A percentile compares a stretch with the other conserved stretches of the same genome.
Conservation (phyloP, 768 basidiomycete genomes). For the Pisolithus tinctorius region DNA sequence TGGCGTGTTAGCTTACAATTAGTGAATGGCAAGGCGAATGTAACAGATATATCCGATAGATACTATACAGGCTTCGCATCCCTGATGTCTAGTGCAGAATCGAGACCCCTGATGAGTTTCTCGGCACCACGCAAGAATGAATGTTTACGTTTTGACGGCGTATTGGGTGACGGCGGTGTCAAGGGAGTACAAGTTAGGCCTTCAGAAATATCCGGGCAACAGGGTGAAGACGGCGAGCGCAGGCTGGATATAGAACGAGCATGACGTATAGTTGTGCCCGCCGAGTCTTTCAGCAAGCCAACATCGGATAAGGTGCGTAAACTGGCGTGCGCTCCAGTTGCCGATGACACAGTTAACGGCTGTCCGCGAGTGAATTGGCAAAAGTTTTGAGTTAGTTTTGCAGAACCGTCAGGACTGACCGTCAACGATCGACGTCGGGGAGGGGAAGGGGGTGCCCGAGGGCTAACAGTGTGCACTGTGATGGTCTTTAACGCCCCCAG, state of each 20-base stretch:
- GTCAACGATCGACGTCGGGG: conserved; percentile 23
- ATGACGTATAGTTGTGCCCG: conserved; percentile 13
- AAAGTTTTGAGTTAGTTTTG: conserved; percentile 5
- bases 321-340: not conserved
- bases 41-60: not conserved
- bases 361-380: conserved; percentile 1
- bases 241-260: conserved; percentile 22
- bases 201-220: conserved; percentile 8
- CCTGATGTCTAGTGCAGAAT: not conserved
- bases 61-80: not conserved
- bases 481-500: conserved; percentile 7
- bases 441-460: not conserved
- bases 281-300: not conserved
- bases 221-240: conserved; percentile 7
- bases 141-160: not conserved
- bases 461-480: conserved; percentile 16
- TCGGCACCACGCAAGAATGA: not conserved
- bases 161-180: not conserved
- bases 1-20: too few species aligned
- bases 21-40: too few species aligned
- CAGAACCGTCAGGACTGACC: conserved; percentile 6
- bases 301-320: conserved; percentile 1
- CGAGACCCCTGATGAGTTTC: not conserved
- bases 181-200: too few species aligned
- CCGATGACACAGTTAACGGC: not conserved